Conservation (phyloP, 345 rosid species). For the Draba incana region DNA sequence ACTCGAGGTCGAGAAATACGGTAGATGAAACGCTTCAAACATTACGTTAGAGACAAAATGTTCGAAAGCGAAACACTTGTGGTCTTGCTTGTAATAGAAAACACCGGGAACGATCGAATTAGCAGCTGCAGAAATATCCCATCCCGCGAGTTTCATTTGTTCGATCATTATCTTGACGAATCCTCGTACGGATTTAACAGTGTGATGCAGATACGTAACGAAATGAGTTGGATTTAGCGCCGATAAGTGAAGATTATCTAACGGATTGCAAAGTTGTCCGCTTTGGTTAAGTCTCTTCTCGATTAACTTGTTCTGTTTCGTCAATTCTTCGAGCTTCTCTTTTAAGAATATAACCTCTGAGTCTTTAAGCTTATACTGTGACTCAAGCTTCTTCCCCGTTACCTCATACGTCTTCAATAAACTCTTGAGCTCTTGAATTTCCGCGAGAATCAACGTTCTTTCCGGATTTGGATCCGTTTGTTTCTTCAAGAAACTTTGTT, state of each 20-base stretch:
- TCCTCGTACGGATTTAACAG: constrained; percentile 70
- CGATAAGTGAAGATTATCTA: constrained; percentile 53
- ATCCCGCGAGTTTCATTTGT: constrained; percentile 64
- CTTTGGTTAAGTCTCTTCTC: constrained; percentile 77
- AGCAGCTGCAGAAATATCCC: constrained; percentile 82
- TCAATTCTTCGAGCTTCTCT: constrained; percentile 62
- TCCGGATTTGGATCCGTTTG: constrained; percentile 69
- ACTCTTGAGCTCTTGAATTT: constrained; percentile 78
- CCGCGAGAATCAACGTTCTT: constrained; percentile 58
- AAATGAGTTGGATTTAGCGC: constrained; percentile 65
- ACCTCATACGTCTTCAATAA: constrained; percentile 61
- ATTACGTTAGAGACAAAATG: constrained; percentile 72
- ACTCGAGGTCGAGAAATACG: constrained; percentile 54
- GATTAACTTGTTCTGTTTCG: constrained; percentile 49
- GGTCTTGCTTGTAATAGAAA: constrained; percentile 63
- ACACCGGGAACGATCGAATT: constrained; percentile 60
- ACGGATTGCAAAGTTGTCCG: constrained; percentile 54
- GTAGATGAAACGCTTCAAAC: constrained; percentile 57
- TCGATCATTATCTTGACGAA: constrained; percentile 69
- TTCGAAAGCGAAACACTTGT: constrained; percentile 81
- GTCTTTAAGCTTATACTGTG: constrained; percentile 72
- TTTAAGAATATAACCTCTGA: constrained; percentile 64
- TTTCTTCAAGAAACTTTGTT: constrained; percentile 75
- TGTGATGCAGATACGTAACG: constrained; percentile 53
- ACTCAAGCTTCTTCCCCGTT: constrained; percentile 72